Conservation (phyloP, 768 basidiomycete genomes). For the Macrolepiota albuminosa region DNA sequence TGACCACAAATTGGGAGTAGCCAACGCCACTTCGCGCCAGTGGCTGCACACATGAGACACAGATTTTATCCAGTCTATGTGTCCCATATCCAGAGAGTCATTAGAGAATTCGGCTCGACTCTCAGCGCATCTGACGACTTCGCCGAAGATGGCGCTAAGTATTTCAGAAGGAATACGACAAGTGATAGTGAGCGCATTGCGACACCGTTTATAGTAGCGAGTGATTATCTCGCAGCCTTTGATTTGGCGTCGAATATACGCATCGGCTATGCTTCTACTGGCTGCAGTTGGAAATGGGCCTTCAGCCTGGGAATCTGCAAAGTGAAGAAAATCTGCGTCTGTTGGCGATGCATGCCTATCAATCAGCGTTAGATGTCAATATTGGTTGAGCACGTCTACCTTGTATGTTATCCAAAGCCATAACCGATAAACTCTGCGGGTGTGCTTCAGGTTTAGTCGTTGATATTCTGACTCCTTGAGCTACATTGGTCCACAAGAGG, state of each 20-base stretch:
- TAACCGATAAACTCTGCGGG: background rate
- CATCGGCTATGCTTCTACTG: background rate
- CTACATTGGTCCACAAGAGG: too few relatives aligned
- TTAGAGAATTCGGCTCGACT: too few relatives aligned
- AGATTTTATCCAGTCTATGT: too few relatives aligned
- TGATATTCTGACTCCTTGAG: too few relatives aligned
- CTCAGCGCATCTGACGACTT: too few relatives aligned
- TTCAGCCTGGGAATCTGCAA: background rate
- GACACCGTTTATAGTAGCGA: background rate
- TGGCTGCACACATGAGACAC: too few relatives aligned
- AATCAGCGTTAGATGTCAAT: background rate
- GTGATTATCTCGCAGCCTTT: background rate
- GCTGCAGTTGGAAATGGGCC: background rate
- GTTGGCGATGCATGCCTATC: background rate
- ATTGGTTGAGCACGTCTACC: background rate
- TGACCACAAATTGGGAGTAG: too few relatives aligned
- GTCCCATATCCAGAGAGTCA: too few relatives aligned
- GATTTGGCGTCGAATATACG: background rate
- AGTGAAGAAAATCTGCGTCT: background rate
- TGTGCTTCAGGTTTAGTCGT: background rate
- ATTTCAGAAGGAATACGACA: too few relatives aligned
- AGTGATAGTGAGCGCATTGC: too few relatives aligned
- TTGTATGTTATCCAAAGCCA: background rate
- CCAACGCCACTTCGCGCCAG: too few relatives aligned
- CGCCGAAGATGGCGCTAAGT: too few relatives aligned